Base-by-base conservation (phyloP, 169 alveolate species). In the Babesia caballi region DNA sequence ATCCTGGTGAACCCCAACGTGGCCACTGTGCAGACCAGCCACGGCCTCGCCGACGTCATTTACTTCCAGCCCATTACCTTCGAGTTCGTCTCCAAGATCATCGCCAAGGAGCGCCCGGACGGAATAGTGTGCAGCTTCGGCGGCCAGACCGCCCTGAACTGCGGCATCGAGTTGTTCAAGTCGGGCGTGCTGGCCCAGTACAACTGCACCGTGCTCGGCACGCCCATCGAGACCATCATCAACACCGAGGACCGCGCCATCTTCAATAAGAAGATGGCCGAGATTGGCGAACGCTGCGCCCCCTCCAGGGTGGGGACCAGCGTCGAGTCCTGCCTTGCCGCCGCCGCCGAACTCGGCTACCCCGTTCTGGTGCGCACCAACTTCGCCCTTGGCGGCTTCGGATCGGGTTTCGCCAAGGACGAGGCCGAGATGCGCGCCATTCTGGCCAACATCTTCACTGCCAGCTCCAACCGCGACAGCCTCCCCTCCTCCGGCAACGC, bases 131-230 rank as follows among this genome's bases (percentile, higher is more conserved):
- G 94, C 69, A 83, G 94, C 23, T 93, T 93, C 52, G 96, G 96
- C 14, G 96, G 96, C 4, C 96, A 93, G 77, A 93, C 96, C 19
- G 96, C 95, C n/a, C 61, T 93, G 66, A 93, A 93, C 84, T 90
- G 94, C 47, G 96, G 94, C 11, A 84, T 90, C 67, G 85, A 85
- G 77, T 75, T 93, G 54, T 85, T 88, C 59, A 88, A 90, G 54
- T 59, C 75, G 3, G 93, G 93, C 12, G 59, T 93, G 33, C 67
- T 93, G 53, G 75, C 77, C 63, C 82, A 88, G 81, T 87, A 81
- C 82, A 80, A 84, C 68, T 89, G 94, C 68, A 77, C 65, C 60
- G 84, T 84, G 28, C 52, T 67, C 23, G 88, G 82, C 32, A 91
- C 94, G n/a, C 88, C 91, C 36, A 75, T 91, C 36, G 85, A 87